Percentiles rank a stretch among this genome's conserved stretches.
phyloP scores from a whole-genome alignment of 306 rosid genomes.

The Rosa persica region DNA sequence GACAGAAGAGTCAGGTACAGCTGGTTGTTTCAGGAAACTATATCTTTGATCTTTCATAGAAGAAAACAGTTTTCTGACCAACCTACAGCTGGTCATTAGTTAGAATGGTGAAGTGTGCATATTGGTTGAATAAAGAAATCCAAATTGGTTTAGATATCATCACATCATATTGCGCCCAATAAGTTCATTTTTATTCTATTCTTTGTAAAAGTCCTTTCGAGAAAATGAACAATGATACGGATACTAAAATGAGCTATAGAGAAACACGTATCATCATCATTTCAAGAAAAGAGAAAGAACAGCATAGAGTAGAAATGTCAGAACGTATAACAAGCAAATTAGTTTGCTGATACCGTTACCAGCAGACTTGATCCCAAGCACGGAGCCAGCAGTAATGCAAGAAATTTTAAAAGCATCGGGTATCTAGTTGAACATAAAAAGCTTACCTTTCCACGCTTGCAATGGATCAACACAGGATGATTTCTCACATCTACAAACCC shows the following conservation, averaged over 20 bases:
- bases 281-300: neutral
- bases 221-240: neutral
- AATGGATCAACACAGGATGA: conserved; percentile 65
- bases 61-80: neutral
- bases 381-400: neutral
- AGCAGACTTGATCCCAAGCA: neutral
- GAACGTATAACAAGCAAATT: neutral
- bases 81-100: neutral
- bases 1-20: neutral
- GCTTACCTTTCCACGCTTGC: conserved; percentile 68
- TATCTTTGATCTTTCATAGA: neutral
- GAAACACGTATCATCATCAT: neutral
- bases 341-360: neutral
- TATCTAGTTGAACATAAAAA: neutral
- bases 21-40: conserved; percentile 8
- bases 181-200: neutral
- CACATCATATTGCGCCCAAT: neutral
- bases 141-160: neutral
- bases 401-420: neutral
- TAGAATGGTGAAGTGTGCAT: neutral
- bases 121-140: neutral
- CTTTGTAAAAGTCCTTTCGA: neutral
- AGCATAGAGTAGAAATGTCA: neutral
- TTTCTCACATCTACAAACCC: conserved; percentile 53
- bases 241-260: neutral